phyloP scores from a whole-genome alignment of 2,329 filamentous ascomycete genomes.

The Paradendryphiella salina region DNA sequence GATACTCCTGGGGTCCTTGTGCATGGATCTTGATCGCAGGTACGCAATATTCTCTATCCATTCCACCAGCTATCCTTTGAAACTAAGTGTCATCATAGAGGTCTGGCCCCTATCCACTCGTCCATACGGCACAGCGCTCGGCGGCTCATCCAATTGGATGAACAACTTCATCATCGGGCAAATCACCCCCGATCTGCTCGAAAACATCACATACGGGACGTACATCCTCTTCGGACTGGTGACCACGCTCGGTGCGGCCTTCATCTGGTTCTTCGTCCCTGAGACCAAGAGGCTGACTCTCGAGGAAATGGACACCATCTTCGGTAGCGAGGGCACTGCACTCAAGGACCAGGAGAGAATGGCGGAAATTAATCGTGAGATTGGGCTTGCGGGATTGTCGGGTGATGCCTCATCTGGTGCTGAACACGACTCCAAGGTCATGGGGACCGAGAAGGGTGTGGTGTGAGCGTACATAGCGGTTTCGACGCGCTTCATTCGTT shows the following conservation, averaged over 20 bases:
- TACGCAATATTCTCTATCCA: neutral
- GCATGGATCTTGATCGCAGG: conserved; percentile 71
- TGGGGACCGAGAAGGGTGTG: conserved; percentile 21
- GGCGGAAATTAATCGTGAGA: conserved; percentile 70
- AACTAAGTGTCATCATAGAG: conserved; percentile 49
- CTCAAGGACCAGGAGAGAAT: conserved; percentile 70
- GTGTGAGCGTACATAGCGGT: neutral
- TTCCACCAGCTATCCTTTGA: too few species aligned
- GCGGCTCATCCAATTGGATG: conserved; percentile 57
- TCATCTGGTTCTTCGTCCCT: conserved; percentile 56
- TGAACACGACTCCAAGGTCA: conserved; percentile 7
- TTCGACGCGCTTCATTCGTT: too few species aligned
- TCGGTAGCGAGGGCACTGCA: conserved; percentile 67
- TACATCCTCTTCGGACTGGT: conserved; percentile 72
- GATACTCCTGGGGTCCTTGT: conserved; percentile 74
- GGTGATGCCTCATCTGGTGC: conserved; percentile 11
- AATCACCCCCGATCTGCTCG: conserved; percentile 70
- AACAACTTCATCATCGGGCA: conserved; percentile 67
- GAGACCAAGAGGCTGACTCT: conserved; percentile 59
- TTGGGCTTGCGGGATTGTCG: conserved; percentile 59
- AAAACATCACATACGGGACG: conserved; percentile 67
- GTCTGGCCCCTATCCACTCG: conserved; percentile 71
- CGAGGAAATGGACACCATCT: conserved; percentile 67
- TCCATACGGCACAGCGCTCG: conserved; percentile 71
- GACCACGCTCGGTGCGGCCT: conserved; percentile 63